Evolutionary conservation across 805 yeast genomes (phyloP).

Genomic region (Lachancea kluyveri): DNA sequence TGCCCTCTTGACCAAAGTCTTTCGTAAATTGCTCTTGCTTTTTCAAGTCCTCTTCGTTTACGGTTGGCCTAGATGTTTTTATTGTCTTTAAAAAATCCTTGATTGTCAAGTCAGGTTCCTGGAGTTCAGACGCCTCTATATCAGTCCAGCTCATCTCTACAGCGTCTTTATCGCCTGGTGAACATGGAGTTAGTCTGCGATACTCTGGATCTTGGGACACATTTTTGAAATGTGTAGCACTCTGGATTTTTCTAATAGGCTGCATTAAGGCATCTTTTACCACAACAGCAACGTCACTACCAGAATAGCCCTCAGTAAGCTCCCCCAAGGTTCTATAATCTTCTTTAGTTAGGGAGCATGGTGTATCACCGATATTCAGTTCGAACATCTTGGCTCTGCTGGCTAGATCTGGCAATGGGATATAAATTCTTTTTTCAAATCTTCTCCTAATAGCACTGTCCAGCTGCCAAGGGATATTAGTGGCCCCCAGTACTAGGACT

Average conservation of each 20-base stretch:
- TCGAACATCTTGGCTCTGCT: slow-evolving; percentile 93
- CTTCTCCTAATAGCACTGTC: slow-evolving; percentile 97
- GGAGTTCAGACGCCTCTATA: slow-evolving; percentile 78
- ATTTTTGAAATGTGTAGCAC: slow-evolving; percentile 88
- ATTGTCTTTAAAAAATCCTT: slow-evolving; percentile 93
- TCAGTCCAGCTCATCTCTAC: slow-evolving; percentile 91
- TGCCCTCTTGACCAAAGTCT: slow-evolving; percentile 98
- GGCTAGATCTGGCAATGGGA: slow-evolving; percentile 89
- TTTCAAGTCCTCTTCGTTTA: slow-evolving; percentile 73
- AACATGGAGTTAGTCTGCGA: slow-evolving; percentile 75
- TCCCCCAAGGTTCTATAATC: slow-evolving; percentile 78
- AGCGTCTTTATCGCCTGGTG: slow-evolving; percentile 92
- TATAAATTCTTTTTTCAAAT: slow-evolving; percentile 91
- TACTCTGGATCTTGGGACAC: slow-evolving; percentile 35
- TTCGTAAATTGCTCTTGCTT: slow-evolving; percentile 83
- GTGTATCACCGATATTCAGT: slow-evolving; percentile 84
- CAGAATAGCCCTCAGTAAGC: slow-evolving; percentile 96
- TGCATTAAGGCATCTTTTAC: slow-evolving; percentile 98
- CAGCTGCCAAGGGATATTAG: slow-evolving; percentile 98
- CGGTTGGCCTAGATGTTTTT: slow-evolving; percentile 90
- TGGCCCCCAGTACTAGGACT: slow-evolving; percentile 92
- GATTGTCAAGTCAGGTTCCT: slow-evolving; percentile 83
- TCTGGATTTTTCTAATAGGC: slow-evolving; percentile 91
- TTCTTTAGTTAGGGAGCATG: slow-evolving; percentile 65
- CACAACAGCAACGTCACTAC: slow-evolving; percentile 94